Evolutionary conservation across 176 grass and related monocot genomes (phyloP).

Genomic region (Phoenix roebelenii): DNA sequence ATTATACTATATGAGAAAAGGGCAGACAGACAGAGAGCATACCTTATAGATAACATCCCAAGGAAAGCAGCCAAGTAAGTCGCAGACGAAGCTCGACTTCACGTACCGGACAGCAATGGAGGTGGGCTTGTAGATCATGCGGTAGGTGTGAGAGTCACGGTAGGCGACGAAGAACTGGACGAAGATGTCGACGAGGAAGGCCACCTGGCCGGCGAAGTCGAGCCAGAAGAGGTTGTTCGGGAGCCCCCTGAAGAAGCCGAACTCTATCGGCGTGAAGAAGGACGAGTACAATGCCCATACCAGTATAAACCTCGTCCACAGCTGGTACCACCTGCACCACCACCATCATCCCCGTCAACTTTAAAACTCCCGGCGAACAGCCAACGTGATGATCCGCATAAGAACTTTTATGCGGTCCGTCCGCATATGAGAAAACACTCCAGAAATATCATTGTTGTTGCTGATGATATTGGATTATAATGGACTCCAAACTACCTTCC

Average conservation of each 20-base stretch:
- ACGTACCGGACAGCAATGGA: slow-evolving; percentile 65
- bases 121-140: slow-evolving; percentile 33
- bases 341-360: too few species aligned
- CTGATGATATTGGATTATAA: too few species aligned
- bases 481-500: too few species aligned
- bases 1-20: background rate
- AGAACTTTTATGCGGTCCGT: too few species aligned
- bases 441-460: too few species aligned
- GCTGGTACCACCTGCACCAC: slow-evolving; percentile 47
- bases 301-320: slow-evolving; percentile 80
- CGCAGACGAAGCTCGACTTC: slow-evolving; percentile 76
- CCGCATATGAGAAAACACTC: too few species aligned
- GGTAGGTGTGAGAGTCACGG: slow-evolving; percentile 72
- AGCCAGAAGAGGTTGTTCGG: slow-evolving; percentile 67
- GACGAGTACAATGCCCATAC: slow-evolving; percentile 81
- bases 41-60: slow-evolving; percentile 96
- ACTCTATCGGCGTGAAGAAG: slow-evolving; percentile 92
- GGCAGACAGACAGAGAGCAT: background rate
- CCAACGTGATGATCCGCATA: too few species aligned
- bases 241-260: slow-evolving; percentile 87
- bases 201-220: slow-evolving; percentile 64
- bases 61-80: slow-evolving; percentile 75
- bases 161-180: slow-evolving; percentile 65
- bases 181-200: slow-evolving; percentile 75
- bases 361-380: background rate